A percentile compares a stretch with the other conserved stretches of the same genome.
Evolutionary conservation across 495 filamentous ascomycete genomes (phyloP).

Genomic region (Astrocystis sublimbata): DNA sequence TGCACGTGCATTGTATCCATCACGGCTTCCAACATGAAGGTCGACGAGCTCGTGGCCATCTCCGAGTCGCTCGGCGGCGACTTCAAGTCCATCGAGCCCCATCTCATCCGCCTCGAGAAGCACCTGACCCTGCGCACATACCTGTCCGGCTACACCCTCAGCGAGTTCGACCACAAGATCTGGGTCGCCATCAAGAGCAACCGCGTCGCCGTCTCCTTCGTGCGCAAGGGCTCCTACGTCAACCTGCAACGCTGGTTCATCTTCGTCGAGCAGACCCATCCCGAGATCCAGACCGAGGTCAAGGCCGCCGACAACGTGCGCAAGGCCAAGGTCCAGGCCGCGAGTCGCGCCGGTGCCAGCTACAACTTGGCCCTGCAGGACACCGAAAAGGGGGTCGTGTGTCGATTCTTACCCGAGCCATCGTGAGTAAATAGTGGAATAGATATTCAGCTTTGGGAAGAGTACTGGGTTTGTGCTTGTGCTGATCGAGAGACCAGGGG

Average conservation of each 20-base stretch:
- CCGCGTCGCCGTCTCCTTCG: slow-evolving; percentile 74
- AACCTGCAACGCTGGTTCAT: slow-evolving; percentile 88
- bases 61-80: slow-evolving; percentile 60
- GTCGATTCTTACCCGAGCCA: slow-evolving; percentile 93
- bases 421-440: slow-evolving; percentile 75
- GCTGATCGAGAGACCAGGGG: too few species aligned
- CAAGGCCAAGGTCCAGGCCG: slow-evolving; percentile 69
- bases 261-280: slow-evolving; percentile 79
- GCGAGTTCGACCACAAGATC: slow-evolving; percentile 75
- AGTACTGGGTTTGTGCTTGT: too few species aligned
- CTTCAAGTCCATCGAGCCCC: slow-evolving; percentile 78
- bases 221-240: slow-evolving; percentile 73
- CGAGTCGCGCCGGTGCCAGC: slow-evolving; percentile 79
- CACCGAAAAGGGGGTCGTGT: slow-evolving; percentile 89
- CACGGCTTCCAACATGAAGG: slow-evolving; percentile 48
- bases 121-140: slow-evolving; percentile 85
- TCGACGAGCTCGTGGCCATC: slow-evolving; percentile 50
- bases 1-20: too few species aligned
- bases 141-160: slow-evolving; percentile 78
- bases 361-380: slow-evolving; percentile 89
- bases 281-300: slow-evolving; percentile 60
- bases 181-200: slow-evolving; percentile 87
- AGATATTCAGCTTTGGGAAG: too few species aligned
- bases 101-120: slow-evolving; percentile 75
- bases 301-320: slow-evolving; percentile 61